Evolutionary conservation across 78 protist genomes (phyloP), one percentile per base, ranked within the genome.

Genomic region (Dictyostelium citrinum): DNA sequence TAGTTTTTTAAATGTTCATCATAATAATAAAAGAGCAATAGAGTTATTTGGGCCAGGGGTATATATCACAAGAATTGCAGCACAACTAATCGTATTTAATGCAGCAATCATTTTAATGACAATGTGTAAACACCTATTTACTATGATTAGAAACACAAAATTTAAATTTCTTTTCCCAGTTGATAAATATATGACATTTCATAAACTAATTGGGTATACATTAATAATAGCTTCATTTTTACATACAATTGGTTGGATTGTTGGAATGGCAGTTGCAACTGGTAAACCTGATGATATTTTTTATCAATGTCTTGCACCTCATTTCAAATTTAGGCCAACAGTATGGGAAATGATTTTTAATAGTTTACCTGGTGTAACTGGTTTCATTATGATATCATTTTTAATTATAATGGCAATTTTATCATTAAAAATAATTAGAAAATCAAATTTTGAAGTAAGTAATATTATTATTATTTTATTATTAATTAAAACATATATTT

Each of bases 111-210:
- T 97, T 51, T 51, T 97, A 22, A 83, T 97, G 0, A 92, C 98
- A 43, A 97, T 97, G 33, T 71, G 92, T 24, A 90, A 97, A 43
- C 95, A 96, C 45, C 75, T 97, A 55, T 45, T 96, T 10, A 55
- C 96, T 17, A 82, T 60, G 71, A 58, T 45, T 5, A 90, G 90
- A 74, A 91, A 90, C 17, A 39, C 83, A 1, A 67, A 31, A 41
- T 33, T 97, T n/a, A 68, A 76, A 29, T 33, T 45, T 29, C 31
- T 84, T 35, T 22, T 97, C 27, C 98, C 97, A 45, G 51, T 98
- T 9, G 99, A 98, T 81, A 94, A 97, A 90, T 95, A 95, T 78
- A 85, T 98, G 33, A 60, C 17, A 12, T 96, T 96, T 77, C 99
- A 98, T 84, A 82, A 80, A 74, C 16, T 20, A 64, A 11, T 81